Evolutionary conservation across 352 stramenopile genomes (phyloP), one percentile per base, ranked within the genome.

Genomic region (Pythium dissimile): DNA sequence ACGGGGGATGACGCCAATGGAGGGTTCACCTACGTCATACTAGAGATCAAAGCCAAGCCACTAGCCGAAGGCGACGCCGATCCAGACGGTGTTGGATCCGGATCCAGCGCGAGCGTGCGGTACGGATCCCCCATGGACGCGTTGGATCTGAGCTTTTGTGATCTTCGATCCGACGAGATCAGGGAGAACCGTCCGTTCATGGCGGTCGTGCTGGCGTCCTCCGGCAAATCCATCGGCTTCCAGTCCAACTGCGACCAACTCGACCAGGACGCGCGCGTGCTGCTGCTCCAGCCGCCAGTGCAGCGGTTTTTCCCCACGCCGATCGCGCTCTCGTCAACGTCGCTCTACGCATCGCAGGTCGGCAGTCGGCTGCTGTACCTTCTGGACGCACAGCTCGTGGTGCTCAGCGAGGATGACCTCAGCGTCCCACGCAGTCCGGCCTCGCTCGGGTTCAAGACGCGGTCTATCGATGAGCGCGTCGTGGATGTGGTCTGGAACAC

Each of bases 111-210:
- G 4, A 38, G 31, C 6, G 71, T 77, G 8, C 57, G 35, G 3
- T 76, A 65, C 21, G 66, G 70, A 2, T 47, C 77, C 2, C 71
- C 76, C 23, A 57, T 86, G 21, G 79, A 88, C 8, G 75, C 65
- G n/a, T 66, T 80, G 35, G 83, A 90, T 56, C 56, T 80, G 5
- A 87, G 70, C 56, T 89, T 87, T 24, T 68, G 59, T 15, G 62
- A 73, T 42, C 46, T 50, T 6, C 59, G 56, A 34, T 47, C 59
- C 2, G 65, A 67, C 1, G 71, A 65, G 3, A 28, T 39, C 30
- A 54, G 49, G 9, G 24, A 67, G 44, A 43, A 20, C 4, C 51
- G 50, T 26, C 21, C 63, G 11, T 86, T 69, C 57, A 18, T 78
- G n/a, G 32, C 91, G 21, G 23, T 88, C 9, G 69, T 84, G 13